phyloP scores from a whole-genome alignment of 1,284 basidiomycete species.

The Trichosporon coremiiforme region DNA sequence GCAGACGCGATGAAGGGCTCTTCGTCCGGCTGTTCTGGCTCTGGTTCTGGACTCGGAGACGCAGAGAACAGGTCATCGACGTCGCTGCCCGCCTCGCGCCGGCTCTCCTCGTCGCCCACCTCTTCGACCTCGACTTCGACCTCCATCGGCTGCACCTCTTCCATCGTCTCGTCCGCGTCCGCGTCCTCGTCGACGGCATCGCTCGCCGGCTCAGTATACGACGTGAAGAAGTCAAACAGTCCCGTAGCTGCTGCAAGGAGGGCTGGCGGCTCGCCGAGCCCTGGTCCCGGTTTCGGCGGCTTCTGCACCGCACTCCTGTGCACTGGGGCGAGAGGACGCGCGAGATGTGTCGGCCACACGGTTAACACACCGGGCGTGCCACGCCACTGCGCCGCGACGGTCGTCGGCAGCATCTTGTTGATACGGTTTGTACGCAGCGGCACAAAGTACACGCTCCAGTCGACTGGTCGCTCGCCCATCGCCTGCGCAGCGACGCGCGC shows the following conservation, averaged over 20 bases:
- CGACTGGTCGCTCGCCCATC: conserved; percentile 23
- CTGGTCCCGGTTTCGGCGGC: conserved; percentile 6
- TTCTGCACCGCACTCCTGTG: neutral
- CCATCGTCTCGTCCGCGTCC: conserved; percentile 16
- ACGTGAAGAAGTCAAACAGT: conserved; percentile 43
- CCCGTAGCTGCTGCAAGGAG: conserved; percentile 39
- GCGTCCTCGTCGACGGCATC: conserved; percentile 29
- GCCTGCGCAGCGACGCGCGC: conserved; percentile 31
- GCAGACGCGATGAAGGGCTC: conserved; percentile 23
- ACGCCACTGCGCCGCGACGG: conserved; percentile 29
- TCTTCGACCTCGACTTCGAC: conserved; percentile 25
- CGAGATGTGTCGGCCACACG: conserved; percentile 49
- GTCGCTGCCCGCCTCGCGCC: conserved; percentile 32
- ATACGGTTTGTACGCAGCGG: conserved; percentile 26
- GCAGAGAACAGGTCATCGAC: conserved; percentile 50
- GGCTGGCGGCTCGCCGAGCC: conserved; percentile 30
- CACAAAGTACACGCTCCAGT: conserved; percentile 47
- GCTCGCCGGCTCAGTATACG: conserved; percentile 37
- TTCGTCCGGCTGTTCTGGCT: conserved; percentile 17
- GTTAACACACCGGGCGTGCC: conserved; percentile 42
- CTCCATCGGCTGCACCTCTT: conserved; percentile 17
- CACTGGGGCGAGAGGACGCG: conserved; percentile 21
- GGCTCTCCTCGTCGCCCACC: conserved; percentile 28
- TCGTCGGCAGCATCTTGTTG: conserved; percentile 21
- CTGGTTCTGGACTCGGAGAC: conserved; percentile 30